phyloP scores from a whole-genome alignment of 106 monocot species.

The Phalaenopsis aphrodite region DNA sequence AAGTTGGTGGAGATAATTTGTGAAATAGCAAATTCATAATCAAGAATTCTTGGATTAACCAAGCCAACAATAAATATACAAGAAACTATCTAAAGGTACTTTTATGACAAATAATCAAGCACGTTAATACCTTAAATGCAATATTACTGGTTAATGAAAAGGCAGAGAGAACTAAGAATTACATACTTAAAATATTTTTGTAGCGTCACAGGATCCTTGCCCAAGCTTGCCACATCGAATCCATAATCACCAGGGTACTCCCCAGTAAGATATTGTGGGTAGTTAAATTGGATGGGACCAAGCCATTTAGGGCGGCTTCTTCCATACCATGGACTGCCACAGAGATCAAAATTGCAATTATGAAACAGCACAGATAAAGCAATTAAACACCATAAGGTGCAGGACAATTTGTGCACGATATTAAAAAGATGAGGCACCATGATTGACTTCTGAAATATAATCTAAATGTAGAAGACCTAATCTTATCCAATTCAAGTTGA shows the following conservation, averaged over 20 bases:
- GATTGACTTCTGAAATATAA: not conserved
- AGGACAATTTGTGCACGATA: not conserved
- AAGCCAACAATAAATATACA: not conserved
- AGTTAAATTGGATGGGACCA: slow-evolving; percentile 77
- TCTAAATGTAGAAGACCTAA: not conserved
- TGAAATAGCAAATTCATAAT: not conserved
- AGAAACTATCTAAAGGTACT: not conserved
- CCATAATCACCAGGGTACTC: slow-evolving; percentile 95
- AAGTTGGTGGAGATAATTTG: not conserved
- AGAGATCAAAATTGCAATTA: not conserved
- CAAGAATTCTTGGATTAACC: not conserved
- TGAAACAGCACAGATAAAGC: not conserved
- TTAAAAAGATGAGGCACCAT: not conserved
- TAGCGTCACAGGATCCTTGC: slow-evolving; percentile 66
- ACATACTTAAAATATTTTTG: slow-evolving; percentile 91
- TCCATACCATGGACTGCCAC: slow-evolving; percentile 80
- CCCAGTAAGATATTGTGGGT: slow-evolving; percentile 78
- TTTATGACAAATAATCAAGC: not conserved
- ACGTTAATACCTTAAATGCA: not conserved
- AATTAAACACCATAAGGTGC: not conserved
- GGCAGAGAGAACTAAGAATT: not conserved
- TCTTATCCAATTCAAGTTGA: not conserved
- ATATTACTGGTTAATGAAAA: not conserved
- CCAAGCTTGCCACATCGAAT: slow-evolving; percentile 83
- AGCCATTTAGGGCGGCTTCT: slow-evolving; percentile 79